Evolutionary conservation across 371 early-diverging fungal genomes (phyloP), one percentile per base, ranked within the genome.

Genomic region (Saksenaea vasiformis): DNA sequence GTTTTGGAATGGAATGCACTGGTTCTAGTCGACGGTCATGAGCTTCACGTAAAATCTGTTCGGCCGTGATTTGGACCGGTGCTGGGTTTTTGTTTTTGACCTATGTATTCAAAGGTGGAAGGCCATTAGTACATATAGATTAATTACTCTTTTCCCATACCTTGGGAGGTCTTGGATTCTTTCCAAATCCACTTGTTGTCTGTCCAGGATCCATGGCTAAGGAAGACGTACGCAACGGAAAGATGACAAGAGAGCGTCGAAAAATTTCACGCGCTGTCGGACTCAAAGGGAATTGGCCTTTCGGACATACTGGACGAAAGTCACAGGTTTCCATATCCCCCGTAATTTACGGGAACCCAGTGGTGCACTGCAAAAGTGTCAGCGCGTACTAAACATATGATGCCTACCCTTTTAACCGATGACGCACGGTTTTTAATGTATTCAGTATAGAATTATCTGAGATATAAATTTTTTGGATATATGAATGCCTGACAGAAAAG

Each of bases 71-170:
- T 74, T 98, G 99, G n/a, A 97, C 85, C n/a, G 93, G 89, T 26
- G 98, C 97, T 3, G 98, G 90, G 74, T 90, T 93, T 86, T 98
- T 98, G 84, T 98, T 97, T 79, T 97, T 97, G 83, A 97, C 95
- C 93, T 93, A 66, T 14, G 11, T n/a, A 15, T 38, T 7, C 19
- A 37, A 26, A 56, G 38, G n/a, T 24, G 15, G 13, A 17, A 59
- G 13, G 31, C 7, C 15, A 53, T 36, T 54, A n/a, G 24, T n/a
- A 7, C 59, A 10, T 3, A 22, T 27, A n/a, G 28, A 15, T 9
- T 43, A 19, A 31, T 53, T 36, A 26, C 26, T 8, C 3, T 37
- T 36, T 38, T 11, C 36, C 13, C 19, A 58, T 79, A 76, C 84
- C 79, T 84, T 84, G 53, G 84, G 84, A 59, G 84, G 84, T 67